A percentile compares a stretch with the other conserved stretches of the same genome.
Evolutionary conservation across 2,329 filamentous ascomycete species (phyloP).

Genomic region (Colletotrichum cereale): DNA sequence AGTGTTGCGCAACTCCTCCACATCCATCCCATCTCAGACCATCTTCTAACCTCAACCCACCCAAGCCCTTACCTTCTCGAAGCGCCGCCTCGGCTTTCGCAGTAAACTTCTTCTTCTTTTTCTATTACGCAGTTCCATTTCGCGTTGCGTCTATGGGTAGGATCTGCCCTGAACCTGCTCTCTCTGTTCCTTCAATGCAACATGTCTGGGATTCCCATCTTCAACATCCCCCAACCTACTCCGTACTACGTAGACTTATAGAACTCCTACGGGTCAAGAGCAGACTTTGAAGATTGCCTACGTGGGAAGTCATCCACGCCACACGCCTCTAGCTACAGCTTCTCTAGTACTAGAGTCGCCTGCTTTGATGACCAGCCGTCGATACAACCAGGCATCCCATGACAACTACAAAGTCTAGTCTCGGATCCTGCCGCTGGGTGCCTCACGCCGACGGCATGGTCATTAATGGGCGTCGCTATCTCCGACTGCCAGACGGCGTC

Average conservation of each 20-base stretch:
- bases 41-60: constrained; percentile 31
- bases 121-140: constrained; percentile 9
- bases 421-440: constrained; percentile 32
- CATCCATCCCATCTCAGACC: constrained; percentile 34
- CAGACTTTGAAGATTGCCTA: constrained; percentile 9
- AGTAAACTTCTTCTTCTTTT: constrained; percentile 18
- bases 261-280: constrained; percentile 26
- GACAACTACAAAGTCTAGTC: constrained; percentile 25
- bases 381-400: constrained; percentile 23
- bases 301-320: constrained; percentile 2
- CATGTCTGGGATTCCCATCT: constrained; percentile 24
- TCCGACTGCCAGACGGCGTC: too few relatives aligned
- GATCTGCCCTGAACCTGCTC: constrained; percentile 15
- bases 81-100: constrained; percentile 23
- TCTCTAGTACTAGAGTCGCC: constrained; percentile 1
- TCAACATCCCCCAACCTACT: constrained; percentile 20
- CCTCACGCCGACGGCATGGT: constrained; percentile 1
- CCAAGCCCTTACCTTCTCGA: constrained; percentile 29
- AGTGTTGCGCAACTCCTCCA: constrained; percentile 39
- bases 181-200: constrained; percentile 14
- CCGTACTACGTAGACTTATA: too few relatives aligned
- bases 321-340: background rate
- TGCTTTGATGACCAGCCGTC: background rate
- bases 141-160: background rate
- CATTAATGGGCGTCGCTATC: constrained; percentile 26